phyloP scores from a whole-genome alignment of 2,329 filamentous ascomycete species.

The Trichophyton benhamiae region DNA sequence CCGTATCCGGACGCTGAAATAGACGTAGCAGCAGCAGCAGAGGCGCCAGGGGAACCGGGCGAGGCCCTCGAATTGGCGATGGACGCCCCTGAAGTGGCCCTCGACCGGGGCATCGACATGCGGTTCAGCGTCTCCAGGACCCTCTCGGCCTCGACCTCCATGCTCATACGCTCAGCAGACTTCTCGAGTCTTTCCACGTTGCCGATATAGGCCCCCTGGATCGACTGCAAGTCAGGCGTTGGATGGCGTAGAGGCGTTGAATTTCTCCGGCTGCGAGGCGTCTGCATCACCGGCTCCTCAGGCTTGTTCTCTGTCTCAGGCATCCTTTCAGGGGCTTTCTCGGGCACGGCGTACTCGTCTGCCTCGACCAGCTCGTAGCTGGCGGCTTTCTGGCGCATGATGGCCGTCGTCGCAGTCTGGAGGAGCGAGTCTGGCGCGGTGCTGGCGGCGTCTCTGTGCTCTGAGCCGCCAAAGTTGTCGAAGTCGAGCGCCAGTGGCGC shows the following conservation, averaged over 20 bases:
- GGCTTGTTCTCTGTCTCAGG: not conserved
- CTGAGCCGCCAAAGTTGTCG: constrained; percentile 22
- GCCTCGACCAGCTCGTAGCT: constrained; percentile 38
- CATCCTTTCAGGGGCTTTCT: not conserved
- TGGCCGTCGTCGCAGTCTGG: constrained; percentile 5
- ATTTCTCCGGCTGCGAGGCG: constrained; percentile 27
- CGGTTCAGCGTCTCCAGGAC: not conserved
- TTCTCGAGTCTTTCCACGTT: constrained; percentile 40
- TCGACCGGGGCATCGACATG: constrained; percentile 11
- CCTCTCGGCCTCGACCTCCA: constrained; percentile 31
- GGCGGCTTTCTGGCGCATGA: constrained; percentile 8
- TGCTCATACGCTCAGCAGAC: constrained; percentile 38
- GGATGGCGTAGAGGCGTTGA: constrained; percentile 37
- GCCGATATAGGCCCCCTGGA: constrained; percentile 39
- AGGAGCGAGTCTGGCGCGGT: constrained; percentile 14
- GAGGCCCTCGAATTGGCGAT: constrained; percentile 31
- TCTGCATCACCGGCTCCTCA: constrained; percentile 25
- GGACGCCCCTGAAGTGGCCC: constrained; percentile 28
- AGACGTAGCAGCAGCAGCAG: not conserved
- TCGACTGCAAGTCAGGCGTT: constrained; percentile 37
- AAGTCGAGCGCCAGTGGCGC: constrained; percentile 22
- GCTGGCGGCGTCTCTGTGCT: constrained; percentile 15
- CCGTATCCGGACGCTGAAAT: constrained; percentile 12
- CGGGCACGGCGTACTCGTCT: constrained; percentile 29
- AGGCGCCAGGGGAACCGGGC: not conserved